Conservation (phyloP, 768 basidiomycete species). For the Lyophyllum decastes region DNA sequence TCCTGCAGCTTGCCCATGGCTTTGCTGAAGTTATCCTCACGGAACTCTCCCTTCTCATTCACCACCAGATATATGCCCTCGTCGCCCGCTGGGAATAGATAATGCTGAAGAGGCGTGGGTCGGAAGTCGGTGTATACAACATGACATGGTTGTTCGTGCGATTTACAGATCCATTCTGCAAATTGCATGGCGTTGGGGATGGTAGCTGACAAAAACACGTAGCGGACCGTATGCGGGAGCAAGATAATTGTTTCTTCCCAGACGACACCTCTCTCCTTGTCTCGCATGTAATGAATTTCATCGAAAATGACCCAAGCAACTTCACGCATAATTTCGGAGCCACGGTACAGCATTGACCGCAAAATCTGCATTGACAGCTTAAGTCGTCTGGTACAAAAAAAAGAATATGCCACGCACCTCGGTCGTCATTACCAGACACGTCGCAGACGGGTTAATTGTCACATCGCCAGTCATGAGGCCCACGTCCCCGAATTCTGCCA, state of each 20-base stretch:
- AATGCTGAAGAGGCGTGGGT: constrained; percentile 96
- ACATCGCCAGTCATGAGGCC: constrained; percentile 99
- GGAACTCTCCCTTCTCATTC: constrained; percentile 97
- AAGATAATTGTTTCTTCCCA: constrained; percentile 99
- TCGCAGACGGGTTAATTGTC: constrained; percentile 96
- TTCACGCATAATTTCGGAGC: constrained; percentile 98
- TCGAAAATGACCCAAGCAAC: constrained; percentile 99
- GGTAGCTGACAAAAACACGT: constrained; percentile 98
- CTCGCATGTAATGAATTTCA: constrained; percentile 99
- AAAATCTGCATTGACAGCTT: constrained; percentile 68
- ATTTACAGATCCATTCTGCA: constrained; percentile 97
- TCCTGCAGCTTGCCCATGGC: constrained; percentile 95
- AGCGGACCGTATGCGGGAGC: constrained; percentile 92
- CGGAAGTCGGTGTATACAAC: constrained; percentile 99
- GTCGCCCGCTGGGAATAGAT: constrained; percentile 94
- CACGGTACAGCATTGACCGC: constrained; percentile 97
- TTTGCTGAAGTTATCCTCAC: constrained; percentile 96
- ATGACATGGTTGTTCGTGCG: constrained; percentile 97
- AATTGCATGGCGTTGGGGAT: constrained; percentile 99
- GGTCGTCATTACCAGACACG: constrained; percentile 98
- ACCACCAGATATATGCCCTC: constrained; percentile 98
- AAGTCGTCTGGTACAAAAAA: not conserved
- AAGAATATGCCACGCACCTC: constrained; percentile 59
- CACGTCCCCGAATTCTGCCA: constrained; percentile 96
- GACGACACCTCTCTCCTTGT: constrained; percentile 98